These are phyloP conservation scores for Beta corolliflora DNA, from an alignment of 179 eudicot genomes.

Conservation along the genomic window DNA sequence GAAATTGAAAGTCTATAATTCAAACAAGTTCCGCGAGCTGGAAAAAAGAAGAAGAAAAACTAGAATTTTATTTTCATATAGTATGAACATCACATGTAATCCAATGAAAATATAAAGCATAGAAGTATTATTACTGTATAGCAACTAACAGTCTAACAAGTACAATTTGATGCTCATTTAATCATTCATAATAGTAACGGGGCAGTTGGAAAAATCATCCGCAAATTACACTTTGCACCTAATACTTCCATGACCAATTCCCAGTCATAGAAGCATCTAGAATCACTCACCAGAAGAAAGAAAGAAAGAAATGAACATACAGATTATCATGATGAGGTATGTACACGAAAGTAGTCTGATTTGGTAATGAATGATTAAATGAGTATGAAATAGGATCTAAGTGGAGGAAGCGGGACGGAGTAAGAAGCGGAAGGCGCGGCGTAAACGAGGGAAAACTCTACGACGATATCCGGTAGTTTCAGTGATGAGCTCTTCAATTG, in stretches of 20 bases:
- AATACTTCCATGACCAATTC: background rate
- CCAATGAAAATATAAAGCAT: no score
- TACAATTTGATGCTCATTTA: no score
- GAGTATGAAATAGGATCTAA: background rate
- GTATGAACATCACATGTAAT: no score
- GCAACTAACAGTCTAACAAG: background rate
- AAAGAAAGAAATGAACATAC: no score
- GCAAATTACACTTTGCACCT: background rate
- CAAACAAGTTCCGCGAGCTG: no score
- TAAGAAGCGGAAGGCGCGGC: conserved; percentile 50
- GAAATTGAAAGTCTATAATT: no score
- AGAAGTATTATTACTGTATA: no score
- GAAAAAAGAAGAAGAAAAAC: no score
- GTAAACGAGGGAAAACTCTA: conserved; percentile 52
- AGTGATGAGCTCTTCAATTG: conserved; percentile 48
- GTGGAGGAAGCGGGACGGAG: conserved; percentile 26
- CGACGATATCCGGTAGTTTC: conserved; percentile 45
- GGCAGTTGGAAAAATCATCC: background rate
- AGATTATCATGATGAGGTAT: background rate
- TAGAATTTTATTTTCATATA: no score
- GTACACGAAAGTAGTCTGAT: background rate
- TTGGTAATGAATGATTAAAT: background rate
- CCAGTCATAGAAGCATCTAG: background rate
- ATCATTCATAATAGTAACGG: no score
- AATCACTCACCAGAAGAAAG: background rate